These are phyloP conservation scores for Zymoseptoria brevis DNA, from an alignment of 2,329 filamentous ascomycete genomes.

Conservation along the genomic window DNA sequence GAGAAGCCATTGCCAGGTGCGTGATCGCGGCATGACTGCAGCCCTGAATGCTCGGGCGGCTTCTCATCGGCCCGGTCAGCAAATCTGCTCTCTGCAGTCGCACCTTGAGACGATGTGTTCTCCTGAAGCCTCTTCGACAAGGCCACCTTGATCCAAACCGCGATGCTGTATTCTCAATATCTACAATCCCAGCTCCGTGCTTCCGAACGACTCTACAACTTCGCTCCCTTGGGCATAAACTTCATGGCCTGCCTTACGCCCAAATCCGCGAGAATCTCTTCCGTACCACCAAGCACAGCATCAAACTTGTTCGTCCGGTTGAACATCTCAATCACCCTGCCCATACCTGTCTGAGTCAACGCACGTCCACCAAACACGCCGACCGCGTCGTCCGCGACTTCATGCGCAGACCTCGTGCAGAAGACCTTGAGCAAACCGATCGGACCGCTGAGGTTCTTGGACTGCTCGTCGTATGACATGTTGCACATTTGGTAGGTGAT, in stretches of 20 bases:
- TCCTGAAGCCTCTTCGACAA: not conserved
- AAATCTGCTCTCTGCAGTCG: too few relatives aligned
- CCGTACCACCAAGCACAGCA: slow-evolving; percentile 62
- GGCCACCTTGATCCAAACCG: not conserved
- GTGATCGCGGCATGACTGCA: too few relatives aligned
- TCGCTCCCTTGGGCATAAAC: slow-evolving; percentile 53
- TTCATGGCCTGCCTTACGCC: slow-evolving; percentile 79
- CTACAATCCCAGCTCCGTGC: not conserved
- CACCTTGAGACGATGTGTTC: too few relatives aligned
- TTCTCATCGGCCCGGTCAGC: too few relatives aligned
- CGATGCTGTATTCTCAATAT: not conserved
- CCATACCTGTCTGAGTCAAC: slow-evolving; percentile 76
- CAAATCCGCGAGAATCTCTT: slow-evolving; percentile 74
- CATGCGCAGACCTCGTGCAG: slow-evolving; percentile 67
- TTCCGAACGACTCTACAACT: slow-evolving; percentile 10
- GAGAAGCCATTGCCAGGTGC: too few relatives aligned
- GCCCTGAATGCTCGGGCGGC: too few relatives aligned
- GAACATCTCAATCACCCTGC: slow-evolving; percentile 73
- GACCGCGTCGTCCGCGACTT: slow-evolving; percentile 73
- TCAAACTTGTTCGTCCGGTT: slow-evolving; percentile 72
- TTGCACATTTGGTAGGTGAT: slow-evolving; percentile 84
- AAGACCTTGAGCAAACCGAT: slow-evolving; percentile 78
- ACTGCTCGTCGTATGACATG: slow-evolving; percentile 71
- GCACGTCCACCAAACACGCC: slow-evolving; percentile 82
- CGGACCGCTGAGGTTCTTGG: slow-evolving; percentile 66